These are phyloP conservation scores for Mortierella hygrophila DNA, from an alignment of 192 early-diverging fungal genomes.

Conservation along the genomic window DNA sequence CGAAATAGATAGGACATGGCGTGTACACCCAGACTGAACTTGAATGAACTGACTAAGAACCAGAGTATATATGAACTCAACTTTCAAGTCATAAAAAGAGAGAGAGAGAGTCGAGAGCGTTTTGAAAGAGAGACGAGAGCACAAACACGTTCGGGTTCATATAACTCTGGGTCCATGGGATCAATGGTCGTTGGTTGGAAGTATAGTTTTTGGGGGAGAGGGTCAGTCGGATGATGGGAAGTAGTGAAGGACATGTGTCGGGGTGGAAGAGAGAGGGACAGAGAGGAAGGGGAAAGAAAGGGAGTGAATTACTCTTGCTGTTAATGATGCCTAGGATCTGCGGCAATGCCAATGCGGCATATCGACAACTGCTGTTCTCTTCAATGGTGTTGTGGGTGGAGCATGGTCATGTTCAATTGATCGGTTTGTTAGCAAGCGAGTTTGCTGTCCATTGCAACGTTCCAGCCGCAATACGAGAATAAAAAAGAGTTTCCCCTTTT, in stretches of 20 bases:
- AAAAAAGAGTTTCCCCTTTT: not conserved
- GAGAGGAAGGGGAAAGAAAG: no score
- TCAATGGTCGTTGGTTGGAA: not conserved
- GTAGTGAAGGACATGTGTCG: not conserved
- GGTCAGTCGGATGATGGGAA: not conserved
- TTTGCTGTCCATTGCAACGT: no score
- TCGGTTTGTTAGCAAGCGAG: no score
- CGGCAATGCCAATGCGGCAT: no score
- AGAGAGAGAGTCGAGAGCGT: not conserved
- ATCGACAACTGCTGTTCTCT: no score
- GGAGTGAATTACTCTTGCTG: no score
- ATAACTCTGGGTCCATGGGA: not conserved
- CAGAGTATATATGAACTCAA: no score
- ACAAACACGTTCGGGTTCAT: not conserved
- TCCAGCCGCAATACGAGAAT: not conserved
- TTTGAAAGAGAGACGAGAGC: not conserved
- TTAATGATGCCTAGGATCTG: no score
- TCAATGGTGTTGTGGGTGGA: no score
- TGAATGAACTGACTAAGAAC: no score
- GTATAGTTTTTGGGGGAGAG: not conserved
- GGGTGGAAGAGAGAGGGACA: no score
- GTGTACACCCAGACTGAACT: not conserved
- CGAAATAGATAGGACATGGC: not conserved
- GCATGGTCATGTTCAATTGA: no score
- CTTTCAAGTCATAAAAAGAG: not conserved